Evolutionary conservation across 179 eudicot genomes (phyloP), one percentile per base, ranked within the genome.

Genomic region (Carnegiea gigantea): DNA sequence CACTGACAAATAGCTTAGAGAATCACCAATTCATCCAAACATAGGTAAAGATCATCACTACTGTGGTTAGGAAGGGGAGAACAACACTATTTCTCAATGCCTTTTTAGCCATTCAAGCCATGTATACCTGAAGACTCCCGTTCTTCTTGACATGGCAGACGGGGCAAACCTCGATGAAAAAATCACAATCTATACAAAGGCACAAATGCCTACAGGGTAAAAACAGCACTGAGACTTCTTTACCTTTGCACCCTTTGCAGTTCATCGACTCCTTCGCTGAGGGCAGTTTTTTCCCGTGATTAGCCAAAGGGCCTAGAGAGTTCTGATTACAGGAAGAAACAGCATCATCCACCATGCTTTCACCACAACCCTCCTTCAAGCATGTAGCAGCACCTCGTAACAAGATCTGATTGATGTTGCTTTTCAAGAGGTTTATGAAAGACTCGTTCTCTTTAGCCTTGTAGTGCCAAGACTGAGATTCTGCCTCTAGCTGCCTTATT

Each of bases 151-250:
- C 84, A 68, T 79, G 82, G 78, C 92, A 89, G 67, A 88, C 77
- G 4, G 92, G 92, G 82, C 92, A 89, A 83, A 80, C 28, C 64
- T 82, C 88, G 26, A 85, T 62, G 40, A 80, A 82, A 77, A 53
- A 79, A 71, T 83, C 89, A 59, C 92, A 89, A 26, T 88, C 89
- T 78, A 51, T 85, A 82, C 92, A 89, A 23, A 89, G 80, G 49
- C 89, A 88, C 79, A 89, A 77, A 71, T 89, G 92, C 36, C 92
- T 80, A 78, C 92, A 89, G 18, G 92, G 92, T 77, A 88, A 54
- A 59, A 89, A 67, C 90, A 89, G 79, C 59, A 86, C 70, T 36
- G 81, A 85, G 12, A 86, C 88, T 73, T 86, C 88, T 64, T 86
- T 85, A 64, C 67, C 60, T 20, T 80, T 82, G 88, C 92, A 89